Percentiles rank a stretch among this genome's conserved stretches.
phyloP scores from a whole-genome alignment of 768 basidiomycete species.

The Boletellus ananas region DNA sequence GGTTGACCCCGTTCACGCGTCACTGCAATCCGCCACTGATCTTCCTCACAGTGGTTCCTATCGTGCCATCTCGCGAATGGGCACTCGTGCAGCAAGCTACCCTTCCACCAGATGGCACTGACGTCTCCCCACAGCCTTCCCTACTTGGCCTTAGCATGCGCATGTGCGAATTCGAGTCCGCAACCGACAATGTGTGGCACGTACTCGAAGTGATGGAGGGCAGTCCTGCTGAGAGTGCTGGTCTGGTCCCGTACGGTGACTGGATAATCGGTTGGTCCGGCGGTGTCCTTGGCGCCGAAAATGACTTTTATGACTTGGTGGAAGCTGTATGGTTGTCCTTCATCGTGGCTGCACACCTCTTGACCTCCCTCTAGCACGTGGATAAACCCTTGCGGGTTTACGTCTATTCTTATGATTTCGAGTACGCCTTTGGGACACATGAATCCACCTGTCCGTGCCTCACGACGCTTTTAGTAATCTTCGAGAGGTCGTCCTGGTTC shows the following conservation, averaged over 20 bases:
- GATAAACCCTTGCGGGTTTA: constrained; percentile 93
- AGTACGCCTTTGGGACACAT: constrained; percentile 50
- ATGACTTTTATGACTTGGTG: constrained; percentile 94
- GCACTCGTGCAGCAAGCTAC: constrained; percentile 42
- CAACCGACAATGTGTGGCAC: constrained; percentile 96
- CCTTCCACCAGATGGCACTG: constrained; percentile 38
- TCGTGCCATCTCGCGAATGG: constrained; percentile 86
- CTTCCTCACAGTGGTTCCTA: constrained; percentile 61
- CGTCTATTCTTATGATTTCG: constrained; percentile 96
- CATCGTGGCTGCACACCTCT: background rate
- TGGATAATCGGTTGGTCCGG: constrained; percentile 91
- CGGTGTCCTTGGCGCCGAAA: constrained; percentile 84
- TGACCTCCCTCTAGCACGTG: constrained; percentile 57
- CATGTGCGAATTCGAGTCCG: constrained; percentile 84
- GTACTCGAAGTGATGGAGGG: constrained; percentile 96
- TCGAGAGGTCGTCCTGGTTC: constrained; percentile 89
- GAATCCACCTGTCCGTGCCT: constrained; percentile 3
- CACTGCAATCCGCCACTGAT: background rate
- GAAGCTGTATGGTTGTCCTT: constrained; percentile 64
- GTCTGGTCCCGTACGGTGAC: constrained; percentile 86
- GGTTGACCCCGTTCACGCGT: constrained; percentile 39
- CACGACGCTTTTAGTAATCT: constrained; percentile 56
- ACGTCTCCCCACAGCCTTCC: constrained; percentile 64
- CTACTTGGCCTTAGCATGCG: constrained; percentile 93
- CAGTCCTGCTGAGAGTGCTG: constrained; percentile 93